Percentiles rank a stretch among this genome's conserved stretches.
Evolutionary conservation across 2,329 filamentous ascomycete species (phyloP).

Genomic region (Sporothrix sp.): DNA sequence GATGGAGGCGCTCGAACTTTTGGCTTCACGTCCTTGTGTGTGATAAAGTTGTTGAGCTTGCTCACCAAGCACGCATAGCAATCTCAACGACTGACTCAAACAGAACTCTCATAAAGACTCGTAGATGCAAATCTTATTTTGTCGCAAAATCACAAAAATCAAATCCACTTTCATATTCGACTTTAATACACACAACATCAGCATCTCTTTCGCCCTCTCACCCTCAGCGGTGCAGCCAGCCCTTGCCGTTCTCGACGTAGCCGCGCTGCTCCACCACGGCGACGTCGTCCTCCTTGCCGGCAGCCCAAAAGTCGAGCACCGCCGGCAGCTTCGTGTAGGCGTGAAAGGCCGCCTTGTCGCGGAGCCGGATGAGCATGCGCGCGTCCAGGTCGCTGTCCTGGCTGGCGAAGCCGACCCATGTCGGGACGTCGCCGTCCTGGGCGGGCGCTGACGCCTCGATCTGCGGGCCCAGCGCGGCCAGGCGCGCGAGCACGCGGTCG

Average conservation of each 20-base stretch:
- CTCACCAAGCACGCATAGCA: too few species aligned
- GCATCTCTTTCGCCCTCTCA: background rate
- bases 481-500: constrained; percentile 10
- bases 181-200: background rate
- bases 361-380: constrained; percentile 23
- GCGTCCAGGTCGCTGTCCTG: constrained; percentile 23
- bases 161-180: too few species aligned
- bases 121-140: too few species aligned
- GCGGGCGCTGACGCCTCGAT: constrained; percentile 12
- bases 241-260: constrained; percentile 26
- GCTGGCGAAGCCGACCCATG: constrained; percentile 23
- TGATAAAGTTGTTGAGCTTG: too few species aligned
- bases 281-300: constrained; percentile 20
- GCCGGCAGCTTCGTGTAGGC: constrained; percentile 20
- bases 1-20: too few species aligned
- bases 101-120: too few species aligned
- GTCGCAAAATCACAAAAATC: too few species aligned
- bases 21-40: too few species aligned
- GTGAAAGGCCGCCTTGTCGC: constrained; percentile 21
- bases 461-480: constrained; percentile 13
- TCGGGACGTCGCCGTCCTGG: constrained; percentile 17
- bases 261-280: constrained; percentile 23
- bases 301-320: constrained; percentile 23
- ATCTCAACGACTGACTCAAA: too few species aligned
- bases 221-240: constrained; percentile 23